Evolutionary conservation across 2,329 filamentous ascomycete genomes (phyloP).

Genomic region (Alternaria ethzedia): DNA sequence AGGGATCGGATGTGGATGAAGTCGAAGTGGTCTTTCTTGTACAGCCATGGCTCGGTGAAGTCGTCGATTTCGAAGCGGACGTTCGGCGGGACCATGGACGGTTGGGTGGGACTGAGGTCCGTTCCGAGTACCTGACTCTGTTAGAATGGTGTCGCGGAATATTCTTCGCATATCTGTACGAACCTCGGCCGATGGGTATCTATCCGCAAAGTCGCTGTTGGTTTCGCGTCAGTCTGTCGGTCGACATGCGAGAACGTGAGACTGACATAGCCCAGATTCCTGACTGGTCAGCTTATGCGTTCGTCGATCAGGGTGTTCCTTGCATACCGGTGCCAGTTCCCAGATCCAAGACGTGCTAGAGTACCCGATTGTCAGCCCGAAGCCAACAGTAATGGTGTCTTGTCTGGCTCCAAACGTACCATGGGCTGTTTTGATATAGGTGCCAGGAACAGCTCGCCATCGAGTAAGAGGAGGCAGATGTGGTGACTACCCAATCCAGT

Average conservation of each 20-base stretch:
- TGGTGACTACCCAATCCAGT: conserved; percentile 27
- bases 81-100: conserved; percentile 42
- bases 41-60: conserved; percentile 39
- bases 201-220: conserved; percentile 48
- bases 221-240: background rate
- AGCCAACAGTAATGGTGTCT: background rate
- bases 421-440: conserved; percentile 29
- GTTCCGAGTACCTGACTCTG: conserved; percentile 39
- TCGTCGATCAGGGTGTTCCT: background rate
- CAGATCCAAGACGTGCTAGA: conserved; percentile 47
- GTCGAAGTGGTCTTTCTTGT: conserved; percentile 30
- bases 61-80: conserved; percentile 43
- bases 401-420: conserved; percentile 11
- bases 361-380: background rate
- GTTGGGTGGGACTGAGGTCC: conserved; percentile 51
- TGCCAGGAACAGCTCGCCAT: conserved; percentile 30
- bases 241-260: background rate
- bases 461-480: conserved; percentile 32
- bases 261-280: conserved; percentile 51
- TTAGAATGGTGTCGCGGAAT: conserved; percentile 16
- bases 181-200: conserved; percentile 43
- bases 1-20: conserved; percentile 29
- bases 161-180: background rate
- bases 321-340: conserved; percentile 48
- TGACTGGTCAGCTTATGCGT: conserved; percentile 19